Conservation (phyloP, 1,284 basidiomycete genomes). For the Rhodotorula sp. region DNA sequence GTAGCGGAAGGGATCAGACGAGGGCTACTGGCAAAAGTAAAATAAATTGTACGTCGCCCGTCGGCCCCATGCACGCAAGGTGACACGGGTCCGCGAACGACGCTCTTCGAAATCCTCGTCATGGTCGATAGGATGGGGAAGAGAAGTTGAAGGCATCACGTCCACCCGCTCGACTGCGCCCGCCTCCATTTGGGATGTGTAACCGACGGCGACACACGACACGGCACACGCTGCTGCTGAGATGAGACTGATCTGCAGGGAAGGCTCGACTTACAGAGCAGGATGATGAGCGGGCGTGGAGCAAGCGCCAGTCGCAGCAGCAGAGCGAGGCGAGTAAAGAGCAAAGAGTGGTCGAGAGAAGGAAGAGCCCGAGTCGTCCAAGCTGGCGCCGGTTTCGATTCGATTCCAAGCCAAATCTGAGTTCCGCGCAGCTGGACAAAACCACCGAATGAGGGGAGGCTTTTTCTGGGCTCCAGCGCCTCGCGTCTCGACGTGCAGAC, state of each 20-base stretch:
- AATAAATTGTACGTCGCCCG: constrained; percentile 11
- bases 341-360: background rate
- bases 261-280: background rate
- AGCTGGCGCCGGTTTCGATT: no score
- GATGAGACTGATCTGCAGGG: no score
- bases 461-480: no score
- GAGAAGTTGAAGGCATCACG: constrained; percentile 33
- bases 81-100: background rate
- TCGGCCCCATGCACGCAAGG: constrained; percentile 8
- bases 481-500: background rate
- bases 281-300: background rate
- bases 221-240: no score
- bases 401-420: background rate
- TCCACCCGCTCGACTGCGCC: background rate
- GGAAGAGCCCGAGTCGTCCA: background rate
- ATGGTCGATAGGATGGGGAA: constrained; percentile 39
- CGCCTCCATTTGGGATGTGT: background rate
- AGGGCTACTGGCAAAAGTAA: constrained; percentile 38
- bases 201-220: no score
- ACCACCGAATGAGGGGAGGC: background rate
- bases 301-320: background rate
- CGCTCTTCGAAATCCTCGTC: constrained; percentile 37
- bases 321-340: background rate
- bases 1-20: constrained; percentile 23
- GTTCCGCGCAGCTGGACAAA: background rate